Base-by-base conservation (phyloP, 805 yeast genomes). In the Spathaspora arborariae region DNA sequence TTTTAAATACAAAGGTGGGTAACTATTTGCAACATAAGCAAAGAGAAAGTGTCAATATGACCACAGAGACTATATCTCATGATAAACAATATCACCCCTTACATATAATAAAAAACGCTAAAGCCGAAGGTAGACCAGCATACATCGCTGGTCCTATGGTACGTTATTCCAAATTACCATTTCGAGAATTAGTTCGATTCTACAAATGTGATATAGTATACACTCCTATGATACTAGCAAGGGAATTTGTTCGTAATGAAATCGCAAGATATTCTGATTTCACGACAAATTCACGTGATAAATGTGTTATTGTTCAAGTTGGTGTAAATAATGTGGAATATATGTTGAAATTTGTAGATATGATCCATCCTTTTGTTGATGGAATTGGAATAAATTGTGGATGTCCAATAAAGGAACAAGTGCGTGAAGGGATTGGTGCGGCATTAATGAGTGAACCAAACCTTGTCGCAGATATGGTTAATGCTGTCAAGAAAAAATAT, bases 351-450 rank as follows among this genome's bases (percentile, higher is more conserved):
- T 89, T 92, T 59, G 89, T 88, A 3, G 89, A 86, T 45, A 82
- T 94, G 90, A 81, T 91, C n/a, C 79, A 79, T 48, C 96, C 96
- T 0, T 88, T 81, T 59, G 91, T 88, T 41, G 97, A 92, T 65
- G 99, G 95, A 0, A 82, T 94, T 37, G 97, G 98, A 0, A 75
- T 94, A 48, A 94, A 94, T 70, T 94, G 98, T 65, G 99, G 99
- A 0, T 94, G 99, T 67, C 99, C 99, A 1, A 90, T 94, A 44
- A 85, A 84, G 51, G 98, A 92, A 53, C 98, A 94, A 63, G 87
- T 88, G 11, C 75, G 96, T 39, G 97, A 90, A 62, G 99, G 98
- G 20, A 91, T 94, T 13, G 99, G 99, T 4, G 97, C 97, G 2
- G 97, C 97, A 0, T 73, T 94, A 47, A 91, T 94, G 88, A 74